Conservation (phyloP, 345 rosid genomes). For the Garcia nutans region DNA sequence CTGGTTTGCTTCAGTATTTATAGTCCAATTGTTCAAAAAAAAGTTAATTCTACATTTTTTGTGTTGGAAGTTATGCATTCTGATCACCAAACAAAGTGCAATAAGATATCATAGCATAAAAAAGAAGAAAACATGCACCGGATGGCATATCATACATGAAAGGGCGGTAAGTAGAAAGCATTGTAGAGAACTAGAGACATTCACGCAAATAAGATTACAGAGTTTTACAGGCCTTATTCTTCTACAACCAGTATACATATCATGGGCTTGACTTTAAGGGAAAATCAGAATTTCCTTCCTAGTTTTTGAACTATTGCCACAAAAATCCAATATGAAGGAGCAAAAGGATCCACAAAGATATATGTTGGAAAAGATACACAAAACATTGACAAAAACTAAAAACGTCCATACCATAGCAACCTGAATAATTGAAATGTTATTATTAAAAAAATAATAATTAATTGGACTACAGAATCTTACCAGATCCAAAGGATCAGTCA, state of each 20-base stretch:
- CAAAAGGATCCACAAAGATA: background rate
- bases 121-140: background rate
- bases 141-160: background rate
- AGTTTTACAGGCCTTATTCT: background rate
- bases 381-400: background rate
- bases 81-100: background rate
- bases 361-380: background rate
- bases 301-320: slow-evolving; percentile 6
- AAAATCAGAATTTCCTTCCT: background rate
- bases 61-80: background rate
- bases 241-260: background rate
- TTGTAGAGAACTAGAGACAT: background rate
- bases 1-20: background rate
- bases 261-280: background rate
- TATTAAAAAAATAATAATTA: background rate
- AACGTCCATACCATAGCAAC: background rate
- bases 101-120: background rate
- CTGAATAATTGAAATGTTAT: background rate
- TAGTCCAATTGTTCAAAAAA: background rate
- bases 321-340: background rate
- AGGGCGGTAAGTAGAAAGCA: background rate
- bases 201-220: background rate
- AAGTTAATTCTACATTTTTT: background rate
- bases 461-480: slow-evolving; percentile 33
- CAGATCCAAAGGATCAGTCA: slow-evolving; percentile 59